Evolutionary conservation across 257 asterid species (phyloP), one percentile per base, ranked within the genome.

Genomic region (Capsicum chinense): DNA sequence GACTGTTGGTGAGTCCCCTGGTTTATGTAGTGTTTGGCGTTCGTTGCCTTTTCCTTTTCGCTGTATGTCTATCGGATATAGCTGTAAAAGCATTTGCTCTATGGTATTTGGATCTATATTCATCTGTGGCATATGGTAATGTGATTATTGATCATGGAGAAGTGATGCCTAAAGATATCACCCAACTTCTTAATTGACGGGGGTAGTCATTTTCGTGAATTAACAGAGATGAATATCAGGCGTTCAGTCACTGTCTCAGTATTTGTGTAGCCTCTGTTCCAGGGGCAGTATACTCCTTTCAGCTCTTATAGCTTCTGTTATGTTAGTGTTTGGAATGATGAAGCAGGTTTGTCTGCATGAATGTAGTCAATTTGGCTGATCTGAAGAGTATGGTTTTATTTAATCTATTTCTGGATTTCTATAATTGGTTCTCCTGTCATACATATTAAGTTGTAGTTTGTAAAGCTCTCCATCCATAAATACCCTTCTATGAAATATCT

Each of bases 1-100:
- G 81, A 56, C 81, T 35, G 81, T 76, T 76, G 81, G 63, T 52
- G 81, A 76, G 81, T 26, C 48, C 81, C 64, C 15, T 54, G 81
- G 64, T 76, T 76, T 26, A 76, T 76, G 81, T 76, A 54, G 81
- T 76, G 4, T 76, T 52, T 76, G 81, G 9, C 64, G 26, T 76
- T 76, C 37, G 33, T 21, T 3, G 26, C 10, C 21, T 59, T 76
- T 76, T 76, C 50, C 64, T 21, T 76, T 76, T 54, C 9, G 5
- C 50, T 52, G 26, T 54, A 76, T 76, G 81, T 76, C 44, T 54
- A 15, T 26, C 7, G 6, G 81, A 76, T 54, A 76, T 37, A 52
- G 64, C 48, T 76, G 63, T 76, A 52, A 56, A 76, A 52, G 81
- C 17, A 13, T 54, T 14, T 76, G 64, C 64, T 26, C 50, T 54